Evolutionary conservation across 192 early-diverging fungal species (phyloP), one percentile per base, ranked within the genome.

Genomic region (Entomortierella beljakovae): DNA sequence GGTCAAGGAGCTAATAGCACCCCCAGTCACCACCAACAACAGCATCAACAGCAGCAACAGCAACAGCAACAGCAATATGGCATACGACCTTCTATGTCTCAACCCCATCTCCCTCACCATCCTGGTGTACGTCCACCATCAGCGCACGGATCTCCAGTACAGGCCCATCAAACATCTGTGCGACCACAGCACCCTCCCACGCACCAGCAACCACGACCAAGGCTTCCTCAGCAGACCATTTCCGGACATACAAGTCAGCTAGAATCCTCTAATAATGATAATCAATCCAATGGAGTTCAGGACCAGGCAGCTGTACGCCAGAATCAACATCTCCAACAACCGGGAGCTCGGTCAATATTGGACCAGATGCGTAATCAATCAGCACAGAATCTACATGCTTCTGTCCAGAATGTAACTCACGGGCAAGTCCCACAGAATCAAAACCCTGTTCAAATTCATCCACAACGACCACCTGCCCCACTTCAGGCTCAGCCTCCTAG

Each of bases 321-420:
- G 42, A n/a, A 23, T 22, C 68, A 61, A 23, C 71, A 57, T 26
- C 54, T 33, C 6, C 67, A 52, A 20, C 61, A 60, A n/a, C 59
- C 72, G 23, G 72, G 64, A 2, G 61, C 75, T 6, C 43, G 75
- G 40, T 68, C 75, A 16, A 69, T 65, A 40, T 51, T 70, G 6
- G 75, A 79, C 53, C 75, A 79, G 26, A 69, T 79, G 67, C 67
- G 68, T n/a, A 66, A 79, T 16, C 75, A 76, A 23, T 28, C 51
- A 15, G 28, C 64, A 2, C 57, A 43, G 9, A 26, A 33, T n/a
- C 54, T 51, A 29, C 66, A 60, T 10, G 1, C 38, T 31, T 33
- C 50, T 8, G 20, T 5, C 2, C 51, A 49, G n/a, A n/a, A n/a
- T n/a, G n/a, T n/a, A 31, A 38, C 6, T 22, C 51, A 42, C 4